phyloP scores from a whole-genome alignment of 2,329 filamentous ascomycete species.

The Penicillium sp. region DNA sequence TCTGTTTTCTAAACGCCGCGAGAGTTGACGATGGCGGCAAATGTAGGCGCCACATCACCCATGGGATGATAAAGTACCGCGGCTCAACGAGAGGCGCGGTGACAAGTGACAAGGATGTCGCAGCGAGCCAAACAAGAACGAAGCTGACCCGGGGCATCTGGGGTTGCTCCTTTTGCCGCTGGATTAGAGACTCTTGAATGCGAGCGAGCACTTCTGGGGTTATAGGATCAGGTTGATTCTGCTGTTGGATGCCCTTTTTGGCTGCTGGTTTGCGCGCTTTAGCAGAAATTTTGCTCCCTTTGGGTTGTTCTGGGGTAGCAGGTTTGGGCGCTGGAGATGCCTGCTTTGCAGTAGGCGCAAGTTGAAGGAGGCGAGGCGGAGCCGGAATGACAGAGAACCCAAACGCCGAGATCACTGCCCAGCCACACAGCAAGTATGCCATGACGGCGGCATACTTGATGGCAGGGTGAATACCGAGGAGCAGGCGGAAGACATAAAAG shows the following conservation, averaged over 20 bases:
- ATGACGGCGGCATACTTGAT: constrained; percentile 69
- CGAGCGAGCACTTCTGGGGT: constrained; percentile 32
- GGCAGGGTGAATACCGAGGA: constrained; percentile 65
- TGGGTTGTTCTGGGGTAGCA: constrained; percentile 20
- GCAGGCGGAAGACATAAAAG: constrained; percentile 91
- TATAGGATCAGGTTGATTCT: constrained; percentile 20
- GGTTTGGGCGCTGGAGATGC: constrained; percentile 18
- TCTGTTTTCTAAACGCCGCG: constrained; percentile 31
- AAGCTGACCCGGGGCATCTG: constrained; percentile 52
- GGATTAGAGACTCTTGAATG: constrained; percentile 32
- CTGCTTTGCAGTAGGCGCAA: constrained; percentile 17
- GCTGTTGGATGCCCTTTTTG: constrained; percentile 21
- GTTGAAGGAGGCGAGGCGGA: constrained; percentile 24
- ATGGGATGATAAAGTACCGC: constrained; percentile 92
- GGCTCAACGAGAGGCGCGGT: constrained; percentile 93
- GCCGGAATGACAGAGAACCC: constrained; percentile 43
- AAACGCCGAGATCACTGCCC: constrained; percentile 67
- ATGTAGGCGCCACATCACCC: constrained; percentile 87
- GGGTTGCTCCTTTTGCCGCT: constrained; percentile 34
- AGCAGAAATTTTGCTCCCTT: constrained; percentile 26
- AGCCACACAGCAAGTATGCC: constrained; percentile 71
- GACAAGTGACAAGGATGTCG: constrained; percentile 76
- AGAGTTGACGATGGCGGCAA: constrained; percentile 56
- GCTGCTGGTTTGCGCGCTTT: constrained; percentile 27
- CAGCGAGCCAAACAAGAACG: constrained; percentile 63